A percentile compares a stretch with the other conserved stretches of the same genome.
These are phyloP conservation scores for Corchorus capsularis DNA, from an alignment of 345 rosid genomes.

Conservation along the genomic window DNA sequence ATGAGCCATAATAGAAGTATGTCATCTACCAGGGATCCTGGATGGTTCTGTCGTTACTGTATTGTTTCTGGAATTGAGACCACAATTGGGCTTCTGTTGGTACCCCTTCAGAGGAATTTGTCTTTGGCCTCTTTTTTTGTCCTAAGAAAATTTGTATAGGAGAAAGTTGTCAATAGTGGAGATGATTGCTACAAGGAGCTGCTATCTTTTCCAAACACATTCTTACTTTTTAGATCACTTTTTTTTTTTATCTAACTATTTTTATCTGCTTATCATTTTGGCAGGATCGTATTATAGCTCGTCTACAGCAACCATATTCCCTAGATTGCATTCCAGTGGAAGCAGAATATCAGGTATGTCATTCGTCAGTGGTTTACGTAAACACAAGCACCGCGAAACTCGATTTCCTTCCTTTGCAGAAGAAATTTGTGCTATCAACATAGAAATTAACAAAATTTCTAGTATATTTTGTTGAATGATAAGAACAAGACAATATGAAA, in stretches of 20 bases:
- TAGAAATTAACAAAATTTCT: not conserved
- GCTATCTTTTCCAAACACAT: not conserved
- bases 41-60: not conserved
- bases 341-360: constrained; percentile 94
- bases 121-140: not conserved
- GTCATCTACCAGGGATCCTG: not conserved
- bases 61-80: not conserved
- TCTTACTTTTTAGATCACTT: not conserved
- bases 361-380: not conserved
- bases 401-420: not conserved
- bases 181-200: not conserved
- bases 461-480: not conserved
- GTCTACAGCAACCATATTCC: constrained; percentile 98
- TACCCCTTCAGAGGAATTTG: not conserved
- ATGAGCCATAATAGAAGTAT: not conserved
- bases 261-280: constrained; percentile 18
- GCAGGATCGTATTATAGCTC: constrained; percentile 97
- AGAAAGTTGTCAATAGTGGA: not conserved
- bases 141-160: not conserved
- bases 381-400: not conserved
- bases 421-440: not conserved
- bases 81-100: not conserved
- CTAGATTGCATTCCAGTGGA: constrained; percentile 99
- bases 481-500: not conserved
- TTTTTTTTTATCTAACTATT: not conserved